Conservation (phyloP, 306 rosid species). For the Pterocarpus santalinus region DNA sequence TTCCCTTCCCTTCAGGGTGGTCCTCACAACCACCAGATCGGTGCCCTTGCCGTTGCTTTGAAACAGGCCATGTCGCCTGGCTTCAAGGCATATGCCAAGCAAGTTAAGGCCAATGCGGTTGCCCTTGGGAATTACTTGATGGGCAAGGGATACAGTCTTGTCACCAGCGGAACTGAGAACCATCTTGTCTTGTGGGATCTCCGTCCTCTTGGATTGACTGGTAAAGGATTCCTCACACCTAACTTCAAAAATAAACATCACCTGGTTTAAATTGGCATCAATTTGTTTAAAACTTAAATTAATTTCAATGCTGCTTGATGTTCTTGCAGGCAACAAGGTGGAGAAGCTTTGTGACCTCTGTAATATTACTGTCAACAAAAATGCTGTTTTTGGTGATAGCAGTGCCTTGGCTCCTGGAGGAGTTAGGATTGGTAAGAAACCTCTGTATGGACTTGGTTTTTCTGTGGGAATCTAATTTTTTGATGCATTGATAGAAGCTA, state of each 20-base stretch:
- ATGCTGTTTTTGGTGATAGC: slow-evolving; percentile 97
- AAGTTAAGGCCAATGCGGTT: slow-evolving; percentile 96
- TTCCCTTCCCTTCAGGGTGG: slow-evolving; percentile 99
- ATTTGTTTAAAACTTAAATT: slow-evolving; percentile 8
- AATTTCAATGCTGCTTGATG: slow-evolving; percentile 33
- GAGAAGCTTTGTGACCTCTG: slow-evolving; percentile 97
- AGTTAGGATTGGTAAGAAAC: slow-evolving; percentile 84
- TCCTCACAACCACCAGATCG: slow-evolving; percentile 98
- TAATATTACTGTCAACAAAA: slow-evolving; percentile 92
- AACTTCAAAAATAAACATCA: neutral
- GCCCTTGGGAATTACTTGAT: slow-evolving; percentile 89
- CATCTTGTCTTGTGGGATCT: slow-evolving; percentile 99
- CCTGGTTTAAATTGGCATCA: neutral
- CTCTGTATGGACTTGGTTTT: slow-evolving; percentile 4
- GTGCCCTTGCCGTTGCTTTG: slow-evolving; percentile 96
- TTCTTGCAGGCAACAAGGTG: slow-evolving; percentile 87
- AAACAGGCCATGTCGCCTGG: slow-evolving; percentile 84
- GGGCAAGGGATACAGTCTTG: slow-evolving; percentile 89
- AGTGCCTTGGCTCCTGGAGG: slow-evolving; percentile 99
- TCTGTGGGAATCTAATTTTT: neutral
- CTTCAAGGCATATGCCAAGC: slow-evolving; percentile 89
- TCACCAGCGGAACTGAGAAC: slow-evolving; percentile 96
- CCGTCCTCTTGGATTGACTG: slow-evolving; percentile 96
- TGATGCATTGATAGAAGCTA: neutral
- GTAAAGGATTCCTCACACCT: slow-evolving; percentile 49